Evolutionary conservation across 202 grass and related monocot species (phyloP), one percentile per base, ranked within the genome.

Genomic region (Eragrostis tef): DNA sequence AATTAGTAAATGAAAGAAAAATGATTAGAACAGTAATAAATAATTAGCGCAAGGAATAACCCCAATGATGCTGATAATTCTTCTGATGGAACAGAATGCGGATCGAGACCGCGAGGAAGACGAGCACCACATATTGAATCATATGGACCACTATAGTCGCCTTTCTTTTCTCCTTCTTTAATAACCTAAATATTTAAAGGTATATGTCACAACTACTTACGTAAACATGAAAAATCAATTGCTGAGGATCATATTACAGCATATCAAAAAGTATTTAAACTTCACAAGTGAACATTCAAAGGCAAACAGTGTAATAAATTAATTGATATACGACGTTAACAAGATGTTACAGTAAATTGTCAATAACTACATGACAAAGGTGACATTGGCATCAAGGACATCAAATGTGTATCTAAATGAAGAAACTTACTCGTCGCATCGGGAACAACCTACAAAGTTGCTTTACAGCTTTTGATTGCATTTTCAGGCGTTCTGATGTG

Each of bases 21-120:
- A 64, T 27, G 11, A 62, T 70, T 13, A 71, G 20, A 74, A 79
- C 29, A 79, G 69, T 14, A 73, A 50, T 29, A 58, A 43, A 43
- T 42, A 72, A 10, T 62, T 15, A 7, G 43, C 78, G 72, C 31
- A 72, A 86, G 83, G 69, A 73, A 85, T 83, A 78, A 97, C 96
- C 93, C 96, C 82, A 99, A 85, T 63, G 96, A 91, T 71, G 91
- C 87, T 7, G 96, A 90, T 64, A 99, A 81, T 79, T 99, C 93
- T 83, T 99, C 93, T 73, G 96, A 84, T 85, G 93, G 93, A 72
- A 99, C 81, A 50, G 96, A 93, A 88, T 99, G 91, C 36, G 96
- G 96, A 86, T 96, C 83, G 0, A 99, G 93, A 86, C 87, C 96
- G 64, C 78, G 84, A 88, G 96, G 96, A 73, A 99, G 85, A 79